phyloP scores from a whole-genome alignment of 106 monocot species.

The Dactylorhiza incarnata region DNA sequence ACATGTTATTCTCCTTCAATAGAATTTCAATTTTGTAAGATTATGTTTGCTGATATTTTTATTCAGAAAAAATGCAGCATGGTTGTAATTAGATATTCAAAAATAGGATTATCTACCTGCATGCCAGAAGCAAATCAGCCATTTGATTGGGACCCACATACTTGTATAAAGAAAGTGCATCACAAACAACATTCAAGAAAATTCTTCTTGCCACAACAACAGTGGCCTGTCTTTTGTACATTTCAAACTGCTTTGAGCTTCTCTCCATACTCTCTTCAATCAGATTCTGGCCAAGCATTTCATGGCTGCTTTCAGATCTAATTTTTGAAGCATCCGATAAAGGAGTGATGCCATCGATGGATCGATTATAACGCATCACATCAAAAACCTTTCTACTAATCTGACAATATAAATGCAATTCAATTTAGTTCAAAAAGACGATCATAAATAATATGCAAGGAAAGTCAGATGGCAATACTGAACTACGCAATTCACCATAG shows the following conservation, averaged over 20 bases:
- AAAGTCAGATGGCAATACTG: neutral
- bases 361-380: slow-evolving; percentile 23
- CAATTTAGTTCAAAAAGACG: neutral
- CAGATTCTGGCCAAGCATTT: neutral
- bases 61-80: neutral
- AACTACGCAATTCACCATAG: no score
- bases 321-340: slow-evolving; percentile 10
- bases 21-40: no score
- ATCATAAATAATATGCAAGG: neutral
- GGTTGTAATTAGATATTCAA: neutral
- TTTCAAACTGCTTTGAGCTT: slow-evolving; percentile 39
- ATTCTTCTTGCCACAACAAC: slow-evolving; percentile 30
- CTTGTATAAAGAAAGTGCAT: slow-evolving; percentile 55
- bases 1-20: no score
- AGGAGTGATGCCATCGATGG: neutral
- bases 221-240: slow-evolving; percentile 55
- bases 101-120: slow-evolving; percentile 40
- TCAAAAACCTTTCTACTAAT: slow-evolving; percentile 89
- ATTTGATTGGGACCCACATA: slow-evolving; percentile 65
- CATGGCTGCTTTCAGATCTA: slow-evolving; percentile 7
- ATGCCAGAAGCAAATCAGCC: slow-evolving; percentile 54
- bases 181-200: slow-evolving; percentile 53
- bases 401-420: slow-evolving; percentile 26
- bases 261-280: slow-evolving; percentile 19
- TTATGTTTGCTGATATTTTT: no score